Conservation (phyloP, 495 filamentous ascomycete species). For the Elaphomyces granulatus region DNA sequence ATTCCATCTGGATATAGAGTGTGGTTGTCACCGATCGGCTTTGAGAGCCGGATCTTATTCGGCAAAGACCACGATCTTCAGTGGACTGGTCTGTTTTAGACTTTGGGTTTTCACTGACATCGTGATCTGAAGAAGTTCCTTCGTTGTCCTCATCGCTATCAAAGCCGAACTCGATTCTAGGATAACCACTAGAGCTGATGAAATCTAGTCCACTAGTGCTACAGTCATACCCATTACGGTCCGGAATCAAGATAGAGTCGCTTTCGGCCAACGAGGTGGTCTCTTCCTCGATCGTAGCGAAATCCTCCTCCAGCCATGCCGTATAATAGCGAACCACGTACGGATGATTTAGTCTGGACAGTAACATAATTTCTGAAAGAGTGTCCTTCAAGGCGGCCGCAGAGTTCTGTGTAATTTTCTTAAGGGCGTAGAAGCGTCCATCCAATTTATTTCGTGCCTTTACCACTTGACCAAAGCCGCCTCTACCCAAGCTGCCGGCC, state of each 20-base stretch:
- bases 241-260: slow-evolving; percentile 21
- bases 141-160: slow-evolving; percentile 49
- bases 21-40: slow-evolving; percentile 36
- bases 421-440: slow-evolving; percentile 85
- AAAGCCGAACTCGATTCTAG: slow-evolving; percentile 62
- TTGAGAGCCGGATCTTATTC: slow-evolving; percentile 25
- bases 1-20: slow-evolving; percentile 90
- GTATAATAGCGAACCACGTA: slow-evolving; percentile 93
- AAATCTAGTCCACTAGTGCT: slow-evolving; percentile 83
- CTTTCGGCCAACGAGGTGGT: slow-evolving; percentile 45
- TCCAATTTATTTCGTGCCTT: slow-evolving; percentile 90
- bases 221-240: slow-evolving; percentile 48
- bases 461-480: slow-evolving; percentile 95
- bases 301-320: slow-evolving; percentile 80
- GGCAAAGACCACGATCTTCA: slow-evolving; percentile 14
- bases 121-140: slow-evolving; percentile 19
- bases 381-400: slow-evolving; percentile 68
- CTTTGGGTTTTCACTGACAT: slow-evolving; percentile 13
- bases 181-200: slow-evolving; percentile 76
- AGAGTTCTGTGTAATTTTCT: slow-evolving; percentile 81
- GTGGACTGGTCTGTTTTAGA: slow-evolving; percentile 15
- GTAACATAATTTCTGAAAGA: slow-evolving; percentile 76
- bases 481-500: slow-evolving; percentile 74
- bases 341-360: slow-evolving; percentile 86
- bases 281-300: slow-evolving; percentile 38